Base-by-base conservation (phyloP, 768 basidiomycete genomes). In the Pleurotus eryngii region DNA sequence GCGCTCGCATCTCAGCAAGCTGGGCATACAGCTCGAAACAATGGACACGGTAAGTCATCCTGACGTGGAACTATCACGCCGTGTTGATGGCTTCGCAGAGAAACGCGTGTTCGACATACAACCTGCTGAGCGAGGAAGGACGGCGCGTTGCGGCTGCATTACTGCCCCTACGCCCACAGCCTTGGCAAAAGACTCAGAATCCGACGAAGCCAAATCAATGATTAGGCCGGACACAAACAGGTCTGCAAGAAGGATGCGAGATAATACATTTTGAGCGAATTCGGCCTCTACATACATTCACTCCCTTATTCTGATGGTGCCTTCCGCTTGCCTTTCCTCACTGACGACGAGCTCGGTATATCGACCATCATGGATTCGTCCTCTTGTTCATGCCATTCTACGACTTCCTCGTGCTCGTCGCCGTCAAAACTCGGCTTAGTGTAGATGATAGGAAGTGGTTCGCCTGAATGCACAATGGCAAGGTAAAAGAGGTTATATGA, bases 41-140 rank as follows among this genome's bases (percentile, higher is more conserved):
- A 61, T 85, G 84, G 89, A 91, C 68, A 90, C 91, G 42, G 92
- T 92, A 60, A 54, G 82, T 76, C 3, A 24, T 22, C 49, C 30
- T 22, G 46, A 15, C 8, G 35, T 22, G 50, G 40, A 57, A 27
- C 30, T 35, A 53, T 48, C 14, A 37, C 37, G 24, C 46, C 24
- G 8, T 50, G 46, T 61, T n/a, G 26, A 14, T 42, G 4, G 17
- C n/a, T 43, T 4, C 30, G 17, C 56, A 90, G 95, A 77, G 92
- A 65, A 97, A 95, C 67, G 96, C 95, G 15, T 95, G 92, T 64
- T 89, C 95, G 24, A 98, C 96, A 0, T 99, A 95, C 71, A 98
- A 99, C 70, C 69, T 99, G 20, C 79, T 99, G 46, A 73, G 89
- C 0, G 96, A 99, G 69, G 96, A 99, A 72, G 96, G 96, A 5